A percentile compares a stretch with the other conserved stretches of the same genome.
Evolutionary conservation across 805 yeast species (phyloP).

Genomic region (Cyberlindnera saturnus): DNA sequence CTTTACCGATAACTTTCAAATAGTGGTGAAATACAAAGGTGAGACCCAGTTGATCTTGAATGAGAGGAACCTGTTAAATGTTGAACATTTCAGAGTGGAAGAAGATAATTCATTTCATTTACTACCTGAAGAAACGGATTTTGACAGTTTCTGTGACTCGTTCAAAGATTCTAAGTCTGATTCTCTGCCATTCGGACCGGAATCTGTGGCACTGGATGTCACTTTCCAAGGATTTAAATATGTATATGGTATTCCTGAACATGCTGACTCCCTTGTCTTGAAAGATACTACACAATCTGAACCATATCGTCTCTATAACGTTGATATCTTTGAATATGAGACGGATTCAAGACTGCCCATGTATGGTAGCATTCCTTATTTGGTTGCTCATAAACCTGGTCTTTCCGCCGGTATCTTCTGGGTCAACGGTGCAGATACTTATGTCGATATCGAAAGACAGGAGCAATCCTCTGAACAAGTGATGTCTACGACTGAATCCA

Average conservation of each 20-base stretch:
- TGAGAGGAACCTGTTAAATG: constrained; percentile 61
- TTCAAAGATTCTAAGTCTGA: constrained; percentile 67
- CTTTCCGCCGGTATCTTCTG: constrained; percentile 77
- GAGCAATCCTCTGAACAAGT: constrained; percentile 11
- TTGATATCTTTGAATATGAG: constrained; percentile 93
- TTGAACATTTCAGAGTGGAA: constrained; percentile 70
- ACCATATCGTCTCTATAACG: constrained; percentile 88
- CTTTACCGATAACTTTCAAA: constrained; percentile 30
- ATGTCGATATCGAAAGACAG: constrained; percentile 52
- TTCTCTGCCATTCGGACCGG: constrained; percentile 76
- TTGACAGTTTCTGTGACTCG: constrained; percentile 62
- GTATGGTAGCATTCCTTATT: constrained; percentile 92
- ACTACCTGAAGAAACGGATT: constrained; percentile 54
- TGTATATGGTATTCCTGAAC: constrained; percentile 96
- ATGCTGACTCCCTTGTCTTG: constrained; percentile 73
- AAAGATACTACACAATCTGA: constrained; percentile 57
- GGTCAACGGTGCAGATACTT: constrained; percentile 92
- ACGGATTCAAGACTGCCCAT: constrained; percentile 76
- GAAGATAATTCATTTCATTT: constrained; percentile 37
- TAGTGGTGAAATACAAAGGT: constrained; percentile 35
- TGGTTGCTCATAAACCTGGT: constrained; percentile 59
- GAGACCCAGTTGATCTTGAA: constrained; percentile 53
- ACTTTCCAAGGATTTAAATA: constrained; percentile 51
- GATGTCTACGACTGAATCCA: constrained; percentile 10
- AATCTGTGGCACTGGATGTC: constrained; percentile 78